Base-by-base conservation (phyloP, 2,329 filamentous ascomycete genomes). In the Gliomastix tumulicola region DNA sequence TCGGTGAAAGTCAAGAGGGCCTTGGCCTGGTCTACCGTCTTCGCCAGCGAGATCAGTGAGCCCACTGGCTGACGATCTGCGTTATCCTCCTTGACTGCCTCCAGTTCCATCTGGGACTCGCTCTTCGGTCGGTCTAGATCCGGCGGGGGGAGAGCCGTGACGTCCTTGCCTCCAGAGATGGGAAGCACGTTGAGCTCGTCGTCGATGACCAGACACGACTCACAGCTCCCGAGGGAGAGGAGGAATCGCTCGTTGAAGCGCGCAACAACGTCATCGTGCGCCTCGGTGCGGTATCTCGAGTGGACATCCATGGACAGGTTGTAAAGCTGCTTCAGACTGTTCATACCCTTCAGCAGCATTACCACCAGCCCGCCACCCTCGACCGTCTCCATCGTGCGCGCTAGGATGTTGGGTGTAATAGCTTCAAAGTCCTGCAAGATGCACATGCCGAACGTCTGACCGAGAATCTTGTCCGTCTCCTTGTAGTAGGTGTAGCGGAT, bases 401-500 rank as follows among this genome's bases (percentile, higher is more conserved):
- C 92, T 21, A 98, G 76, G 46, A 96, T 74, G 56, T 98, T 98
- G n/a, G 92, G 92, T 9, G 92, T 98, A 48, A 98, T 77, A 28
- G 89, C 92, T 63, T 98, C 92, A 52, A 98, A 98, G 56, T 98
- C 92, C 61, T 98, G 92, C 49, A 98, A 66, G 46, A 98, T 94
- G 59, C 88, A 96, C 87, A 96, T 96, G 56, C 90, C 90, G 56
- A 92, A 98, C 30, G 92, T 98, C 60, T 97, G 94, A 58, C 92
- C 92, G 39, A 97, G 65, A 55, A 98, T 96, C 71, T 96, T 97
- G 54, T 98, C 92, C 20, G 92, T 97, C 68, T 98, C 92, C 66
- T 98, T 98, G 71, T 98, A 98, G 73, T 95, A 98, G 40, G 92
- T 88, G 75, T 98, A 98, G 61, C 92, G 85, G 58, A 98, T 95